phyloP scores from a whole-genome alignment of 2,329 filamentous ascomycete genomes.

The Canariomyces notabilis region DNA sequence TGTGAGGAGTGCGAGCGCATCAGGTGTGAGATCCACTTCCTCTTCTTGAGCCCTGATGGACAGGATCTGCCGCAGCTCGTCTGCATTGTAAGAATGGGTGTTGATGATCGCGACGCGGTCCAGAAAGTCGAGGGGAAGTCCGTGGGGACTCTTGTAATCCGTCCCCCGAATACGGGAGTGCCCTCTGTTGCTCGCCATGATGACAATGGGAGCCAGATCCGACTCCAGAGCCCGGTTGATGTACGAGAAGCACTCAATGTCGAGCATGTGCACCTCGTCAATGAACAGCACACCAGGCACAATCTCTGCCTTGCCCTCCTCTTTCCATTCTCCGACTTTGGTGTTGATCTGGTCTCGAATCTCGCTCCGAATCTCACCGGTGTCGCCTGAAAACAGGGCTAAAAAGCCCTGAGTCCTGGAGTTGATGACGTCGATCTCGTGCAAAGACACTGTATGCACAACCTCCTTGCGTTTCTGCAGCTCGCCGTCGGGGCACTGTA shows the following conservation, averaged over 20 bases:
- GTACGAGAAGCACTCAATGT: constrained; percentile 98
- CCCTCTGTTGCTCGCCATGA: constrained; percentile 97
- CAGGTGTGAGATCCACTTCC: constrained; percentile 84
- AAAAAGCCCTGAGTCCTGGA: constrained; percentile 97
- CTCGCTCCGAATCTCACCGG: constrained; percentile 94
- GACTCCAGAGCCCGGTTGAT: constrained; percentile 95
- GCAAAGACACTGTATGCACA: constrained; percentile 90
- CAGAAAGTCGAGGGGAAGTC: constrained; percentile 89
- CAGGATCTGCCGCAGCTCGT: constrained; percentile 90
- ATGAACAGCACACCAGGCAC: constrained; percentile 97
- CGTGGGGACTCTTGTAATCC: constrained; percentile 87
- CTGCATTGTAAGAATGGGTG: constrained; percentile 74
- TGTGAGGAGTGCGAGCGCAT: constrained; percentile 86
- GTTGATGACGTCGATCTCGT: constrained; percentile 99
- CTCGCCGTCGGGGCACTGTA: constrained; percentile 96
- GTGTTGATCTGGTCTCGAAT: constrained; percentile 98
- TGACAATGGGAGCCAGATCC: constrained; percentile 92
- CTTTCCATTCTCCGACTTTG: constrained; percentile 98
- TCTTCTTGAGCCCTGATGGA: constrained; percentile 92
- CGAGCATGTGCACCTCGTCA: constrained; percentile 98
- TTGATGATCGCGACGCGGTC: constrained; percentile 95
- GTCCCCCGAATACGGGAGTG: constrained; percentile 89
- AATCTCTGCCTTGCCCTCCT: constrained; percentile 98
- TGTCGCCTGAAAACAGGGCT: constrained; percentile 95
- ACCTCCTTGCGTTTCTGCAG: constrained; percentile 96